A percentile compares a stretch with the other conserved stretches of the same genome.
Conservation (phyloP, 208 protist genomes). For the Leishmania turanica region DNA sequence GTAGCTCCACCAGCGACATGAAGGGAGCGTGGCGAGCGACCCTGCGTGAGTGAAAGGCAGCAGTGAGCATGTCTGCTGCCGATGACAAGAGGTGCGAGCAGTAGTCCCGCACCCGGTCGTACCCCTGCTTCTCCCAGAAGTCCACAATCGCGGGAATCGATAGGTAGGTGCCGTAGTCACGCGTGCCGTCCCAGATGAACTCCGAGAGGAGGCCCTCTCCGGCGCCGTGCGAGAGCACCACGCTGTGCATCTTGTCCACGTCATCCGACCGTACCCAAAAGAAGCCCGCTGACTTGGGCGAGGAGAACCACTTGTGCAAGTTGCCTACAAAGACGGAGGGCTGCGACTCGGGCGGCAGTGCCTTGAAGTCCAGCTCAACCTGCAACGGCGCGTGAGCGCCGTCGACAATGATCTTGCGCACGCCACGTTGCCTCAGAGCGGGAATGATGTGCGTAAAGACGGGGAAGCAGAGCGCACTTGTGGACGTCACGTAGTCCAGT, state of each 20-base stretch:
- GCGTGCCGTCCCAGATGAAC: constrained; percentile 93
- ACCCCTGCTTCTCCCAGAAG: constrained; percentile 77
- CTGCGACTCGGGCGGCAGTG: constrained; percentile 48
- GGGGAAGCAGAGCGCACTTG: constrained; percentile 76
- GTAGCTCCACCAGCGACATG: constrained; percentile 90
- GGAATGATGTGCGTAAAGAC: constrained; percentile 86
- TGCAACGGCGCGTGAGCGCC: constrained; percentile 88
- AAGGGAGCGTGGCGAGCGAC: constrained; percentile 75
- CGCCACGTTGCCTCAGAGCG: constrained; percentile 59
- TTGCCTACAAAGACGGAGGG: constrained; percentile 87
- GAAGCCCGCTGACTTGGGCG: constrained; percentile 86
- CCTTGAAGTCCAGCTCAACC: constrained; percentile 72
- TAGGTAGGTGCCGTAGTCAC: constrained; percentile 86
- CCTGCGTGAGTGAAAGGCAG: constrained; percentile 58
- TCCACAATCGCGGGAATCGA: constrained; percentile 74
- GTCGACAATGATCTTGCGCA: constrained; percentile 88
- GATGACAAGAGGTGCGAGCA: constrained; percentile 52
- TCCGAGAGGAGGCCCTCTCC: constrained; percentile 85
- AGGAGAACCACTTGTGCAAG: constrained; percentile 92
- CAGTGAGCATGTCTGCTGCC: constrained; percentile 71
- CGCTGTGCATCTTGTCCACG: constrained; percentile 57
- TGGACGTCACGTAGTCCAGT: constrained; percentile 91
- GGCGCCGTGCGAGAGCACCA: constrained; percentile 87
- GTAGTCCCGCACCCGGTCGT: constrained; percentile 58
- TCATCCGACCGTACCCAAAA: constrained; percentile 69